Conservation (phyloP, 2,329 filamentous ascomycete genomes). For the Fusarium acutatum region DNA sequence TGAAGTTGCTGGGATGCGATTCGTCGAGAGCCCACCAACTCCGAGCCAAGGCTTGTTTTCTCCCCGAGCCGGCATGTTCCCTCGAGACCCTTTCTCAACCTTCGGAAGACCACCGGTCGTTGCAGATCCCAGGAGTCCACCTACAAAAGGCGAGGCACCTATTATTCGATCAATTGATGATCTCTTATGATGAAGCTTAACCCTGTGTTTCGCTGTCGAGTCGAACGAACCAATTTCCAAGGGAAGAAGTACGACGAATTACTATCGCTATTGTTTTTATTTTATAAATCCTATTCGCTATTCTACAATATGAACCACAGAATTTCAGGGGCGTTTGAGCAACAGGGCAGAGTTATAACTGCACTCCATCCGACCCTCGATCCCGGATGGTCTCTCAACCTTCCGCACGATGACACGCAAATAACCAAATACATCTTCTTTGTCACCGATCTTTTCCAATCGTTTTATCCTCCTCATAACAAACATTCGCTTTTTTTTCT, state of each 20-base stretch:
- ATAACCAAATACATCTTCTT: constrained; percentile 33
- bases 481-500: constrained; percentile 34
- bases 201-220: not conserved
- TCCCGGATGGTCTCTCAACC: constrained; percentile 12
- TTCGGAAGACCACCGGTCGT: constrained; percentile 61
- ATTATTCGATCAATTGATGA: constrained; percentile 83
- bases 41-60: constrained; percentile 63
- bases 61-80: constrained; percentile 61
- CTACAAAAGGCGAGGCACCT: constrained; percentile 76
- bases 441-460: constrained; percentile 33
- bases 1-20: constrained; percentile 58
- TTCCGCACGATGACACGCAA: constrained; percentile 38
- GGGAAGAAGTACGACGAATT: constrained; percentile 2
- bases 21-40: constrained; percentile 62
- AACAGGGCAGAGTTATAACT: constrained; percentile 13
- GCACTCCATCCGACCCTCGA: constrained; percentile 13
- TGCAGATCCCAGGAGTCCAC: constrained; percentile 77
- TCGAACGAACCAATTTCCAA: constrained; percentile 4
- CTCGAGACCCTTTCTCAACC: constrained; percentile 60
- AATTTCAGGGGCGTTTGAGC: constrained; percentile 36
- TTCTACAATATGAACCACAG: constrained; percentile 27
- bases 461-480: constrained; percentile 17
- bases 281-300: constrained; percentile 12
- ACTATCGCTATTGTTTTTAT: constrained; percentile 9
- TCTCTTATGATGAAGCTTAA: constrained; percentile 62